Conservation (phyloP, 2,329 filamentous ascomycete genomes). For the Nemania sp. region DNA sequence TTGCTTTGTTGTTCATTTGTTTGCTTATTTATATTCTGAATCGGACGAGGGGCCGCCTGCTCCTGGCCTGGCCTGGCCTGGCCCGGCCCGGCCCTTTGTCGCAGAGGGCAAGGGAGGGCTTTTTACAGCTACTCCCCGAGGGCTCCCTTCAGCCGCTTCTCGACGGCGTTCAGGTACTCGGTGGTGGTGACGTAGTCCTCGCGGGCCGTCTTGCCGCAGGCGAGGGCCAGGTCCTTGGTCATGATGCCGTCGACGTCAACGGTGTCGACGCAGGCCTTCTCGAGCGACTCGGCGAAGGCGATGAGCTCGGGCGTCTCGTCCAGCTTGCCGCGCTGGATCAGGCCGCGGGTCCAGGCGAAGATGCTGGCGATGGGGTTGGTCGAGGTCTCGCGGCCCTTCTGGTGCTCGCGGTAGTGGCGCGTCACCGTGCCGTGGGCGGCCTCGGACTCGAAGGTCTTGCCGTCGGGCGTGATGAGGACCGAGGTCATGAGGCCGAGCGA, state of each 20-base stretch:
- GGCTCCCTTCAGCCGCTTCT: conserved; percentile 81
- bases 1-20: too few species aligned
- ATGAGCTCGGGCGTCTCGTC: conserved; percentile 92
- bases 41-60: not conserved
- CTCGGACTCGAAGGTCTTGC: conserved; percentile 96
- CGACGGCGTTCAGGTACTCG: conserved; percentile 91
- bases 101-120: not conserved
- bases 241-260: conserved; percentile 94
- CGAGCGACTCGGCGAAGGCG: conserved; percentile 86
- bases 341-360: conserved; percentile 97
- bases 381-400: conserved; percentile 95
- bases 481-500: conserved; percentile 98
- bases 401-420: conserved; percentile 97
- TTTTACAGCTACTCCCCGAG: conserved; percentile 75
- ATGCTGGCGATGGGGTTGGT: conserved; percentile 99
- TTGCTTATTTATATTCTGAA: conserved; percentile 4
- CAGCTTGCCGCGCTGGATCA: conserved; percentile 89
- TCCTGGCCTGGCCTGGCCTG: not conserved
- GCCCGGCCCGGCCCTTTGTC: not conserved
- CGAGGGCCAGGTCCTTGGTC: conserved; percentile 98
- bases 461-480: conserved; percentile 93
- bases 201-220: conserved; percentile 84
- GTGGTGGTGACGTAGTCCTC: conserved; percentile 88
- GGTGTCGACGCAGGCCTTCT: conserved; percentile 91
- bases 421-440: conserved; percentile 98